Base-by-base conservation (phyloP, 2,329 filamentous ascomycete genomes). In the Chlorencoelia australis region DNA sequence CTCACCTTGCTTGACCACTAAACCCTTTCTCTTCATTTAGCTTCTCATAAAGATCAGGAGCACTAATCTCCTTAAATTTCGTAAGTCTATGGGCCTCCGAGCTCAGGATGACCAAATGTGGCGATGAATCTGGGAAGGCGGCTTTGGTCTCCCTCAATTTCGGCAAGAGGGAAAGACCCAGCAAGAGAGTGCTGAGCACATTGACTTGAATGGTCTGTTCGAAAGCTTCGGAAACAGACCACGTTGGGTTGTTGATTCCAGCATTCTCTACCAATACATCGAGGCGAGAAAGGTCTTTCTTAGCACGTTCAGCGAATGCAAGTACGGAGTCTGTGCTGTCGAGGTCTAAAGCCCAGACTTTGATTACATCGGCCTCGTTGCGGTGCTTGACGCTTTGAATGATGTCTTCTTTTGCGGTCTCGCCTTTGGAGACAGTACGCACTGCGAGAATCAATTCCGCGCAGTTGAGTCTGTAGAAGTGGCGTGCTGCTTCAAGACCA, bases 261-360 rank as follows among this genome's bases (percentile, higher is more conserved):
- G 48, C 49, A 44, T 52, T 72, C 28, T 58, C 54, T 14, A 69
- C 44, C 19, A 66, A 50, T 20, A 60, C 58, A 46, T 72, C 67
- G 2, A 73, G 41, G 3, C 64, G 58, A 2, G 52, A 36, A 7
- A 69, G 54, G 8, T 7, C 11, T 15, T 58, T 43, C 7, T 57
- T 46, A 7, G 22, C 39, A 16, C 22, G 17, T 13, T 15, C 11
- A 13, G 21, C 40, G 38, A 47, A 50, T 4, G 31, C 27, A 15
- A 45, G 37, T 30, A 49, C 41, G 3, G 41, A 47, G 3, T 37
- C 41, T 10, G 24, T 37, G 2, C 29, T 37, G 10, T 41, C 33
- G 21, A 52, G 37, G 17, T 52, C 48, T 1, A 51, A 20, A 5
- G 40, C 24, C 48, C 49, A 52, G 7, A 46, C 39, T 19, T 46